Evolutionary conservation across 768 basidiomycete species (phyloP), one percentile per base, ranked within the genome.

Genomic region (Mycena belliarum): DNA sequence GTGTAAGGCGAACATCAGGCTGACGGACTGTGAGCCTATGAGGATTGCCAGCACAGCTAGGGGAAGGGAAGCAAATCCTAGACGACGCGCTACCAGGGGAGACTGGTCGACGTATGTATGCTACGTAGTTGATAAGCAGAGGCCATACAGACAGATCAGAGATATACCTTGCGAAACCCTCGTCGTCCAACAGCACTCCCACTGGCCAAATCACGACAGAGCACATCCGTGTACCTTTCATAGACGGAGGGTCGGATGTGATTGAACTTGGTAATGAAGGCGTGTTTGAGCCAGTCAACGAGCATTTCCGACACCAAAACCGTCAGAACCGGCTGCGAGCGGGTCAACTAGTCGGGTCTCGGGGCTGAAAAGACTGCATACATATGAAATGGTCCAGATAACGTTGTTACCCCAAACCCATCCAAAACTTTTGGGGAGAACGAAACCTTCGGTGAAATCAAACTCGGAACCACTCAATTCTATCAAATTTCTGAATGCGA

Each of bases 211-310:
- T 99, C 97, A 37, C 91, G 88, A 68, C 95, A 98, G 1, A 99
- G 80, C 1, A 99, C 93, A 65, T 99, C 97, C 3, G 88, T 91
- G 70, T 93, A 99, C 16, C 96, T 83, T 61, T 94, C 94, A 64
- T 98, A 99, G 2, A 98, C 93, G 0, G 89, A 90, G 0, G 95
- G 93, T 0, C 95, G 86, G 45, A 99, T 95, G 67, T 98, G 96
- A 65, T 99, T 99, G 78, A 98, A 98, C 72, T 99, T 99, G 49
- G 95, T 96, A 66, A 99, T 98, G 75, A 98, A 99, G 11, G 95
- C 96, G 67, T 99, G 97, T 71, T 99, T 99, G 49, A 98, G 79
- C 96, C 96, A 99, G 70, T 99, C 97, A 12, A 99, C 97, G 14
- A 91, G 71, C 82, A 93, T 90, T 71, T 99, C 97, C 2, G 94